These are phyloP conservation scores for Vaccinium myrtillus DNA, from an alignment of 148 eudicot genomes.

Conservation along the genomic window DNA sequence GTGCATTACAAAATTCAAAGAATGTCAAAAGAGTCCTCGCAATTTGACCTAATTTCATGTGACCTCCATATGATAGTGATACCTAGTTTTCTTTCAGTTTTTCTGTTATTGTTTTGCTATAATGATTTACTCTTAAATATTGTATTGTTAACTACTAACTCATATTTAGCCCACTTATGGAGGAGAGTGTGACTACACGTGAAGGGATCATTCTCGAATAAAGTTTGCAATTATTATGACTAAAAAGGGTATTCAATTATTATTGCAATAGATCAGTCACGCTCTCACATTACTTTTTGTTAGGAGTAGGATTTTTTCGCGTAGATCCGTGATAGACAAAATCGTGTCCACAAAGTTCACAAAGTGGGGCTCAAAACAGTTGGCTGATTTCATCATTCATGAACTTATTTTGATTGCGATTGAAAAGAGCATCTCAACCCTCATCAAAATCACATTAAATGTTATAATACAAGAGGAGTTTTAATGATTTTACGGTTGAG, in stretches of 20 bases:
- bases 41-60: background rate
- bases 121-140: too few relatives aligned
- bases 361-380: background rate
- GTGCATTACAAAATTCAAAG: background rate
- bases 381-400: background rate
- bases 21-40: conserved; percentile 1
- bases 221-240: too few relatives aligned
- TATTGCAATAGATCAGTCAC: background rate
- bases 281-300: background rate
- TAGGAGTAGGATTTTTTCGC: too few relatives aligned
- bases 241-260: background rate
- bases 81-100: background rate
- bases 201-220: too few relatives aligned
- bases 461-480: too few relatives aligned
- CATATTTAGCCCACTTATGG: too few relatives aligned
- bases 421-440: background rate
- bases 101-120: too few relatives aligned
- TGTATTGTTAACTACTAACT: too few relatives aligned
- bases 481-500: background rate
- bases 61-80: background rate
- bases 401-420: background rate
- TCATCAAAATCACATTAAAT: too few relatives aligned
- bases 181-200: too few relatives aligned
- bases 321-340: background rate
- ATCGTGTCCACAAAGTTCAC: background rate